Conservation (phyloP, 495 filamentous ascomycete species). For the Glarea lozoyensis region DNA sequence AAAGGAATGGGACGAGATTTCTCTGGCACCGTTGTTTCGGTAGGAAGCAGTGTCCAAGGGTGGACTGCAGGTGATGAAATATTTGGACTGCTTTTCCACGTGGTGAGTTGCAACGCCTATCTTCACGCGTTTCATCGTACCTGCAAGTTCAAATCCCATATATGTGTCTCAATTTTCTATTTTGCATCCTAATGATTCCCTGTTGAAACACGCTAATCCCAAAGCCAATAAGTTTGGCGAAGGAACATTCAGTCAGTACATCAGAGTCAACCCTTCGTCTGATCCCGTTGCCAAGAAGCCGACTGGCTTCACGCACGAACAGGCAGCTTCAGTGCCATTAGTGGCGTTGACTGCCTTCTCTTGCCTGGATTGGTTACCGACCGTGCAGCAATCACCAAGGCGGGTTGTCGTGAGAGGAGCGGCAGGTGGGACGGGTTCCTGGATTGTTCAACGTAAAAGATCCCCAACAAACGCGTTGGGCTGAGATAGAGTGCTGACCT, state of each 20-base stretch:
- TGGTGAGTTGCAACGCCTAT: conserved; percentile 8
- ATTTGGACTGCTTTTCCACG: conserved; percentile 27
- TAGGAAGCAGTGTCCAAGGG: conserved; percentile 31
- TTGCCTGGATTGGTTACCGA: conserved; percentile 26
- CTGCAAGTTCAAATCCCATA: no score
- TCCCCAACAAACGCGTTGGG: neutral
- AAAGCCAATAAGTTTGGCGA: conserved; percentile 6
- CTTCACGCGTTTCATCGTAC: no score
- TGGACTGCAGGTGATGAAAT: conserved; percentile 44
- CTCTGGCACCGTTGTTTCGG: conserved; percentile 36
- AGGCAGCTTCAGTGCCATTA: conserved; percentile 28
- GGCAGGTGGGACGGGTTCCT: conserved; percentile 15
- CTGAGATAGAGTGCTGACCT: no score
- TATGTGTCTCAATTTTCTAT: no score
- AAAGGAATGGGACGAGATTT: conserved; percentile 35
- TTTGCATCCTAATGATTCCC: no score
- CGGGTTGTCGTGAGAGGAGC: conserved; percentile 13
- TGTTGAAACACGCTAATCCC: no score
- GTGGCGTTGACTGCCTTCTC: conserved; percentile 35
- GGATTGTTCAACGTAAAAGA: conserved; percentile 9
- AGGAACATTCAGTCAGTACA: conserved; percentile 33
- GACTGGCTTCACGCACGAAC: conserved; percentile 23
- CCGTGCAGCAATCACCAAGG: conserved; percentile 1
- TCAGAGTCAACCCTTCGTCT: conserved; percentile 23
- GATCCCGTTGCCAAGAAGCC: conserved; percentile 30